These are phyloP conservation scores for Annona cherimola DNA, from an alignment of 164 flowering plant species.

Conservation along the genomic window DNA sequence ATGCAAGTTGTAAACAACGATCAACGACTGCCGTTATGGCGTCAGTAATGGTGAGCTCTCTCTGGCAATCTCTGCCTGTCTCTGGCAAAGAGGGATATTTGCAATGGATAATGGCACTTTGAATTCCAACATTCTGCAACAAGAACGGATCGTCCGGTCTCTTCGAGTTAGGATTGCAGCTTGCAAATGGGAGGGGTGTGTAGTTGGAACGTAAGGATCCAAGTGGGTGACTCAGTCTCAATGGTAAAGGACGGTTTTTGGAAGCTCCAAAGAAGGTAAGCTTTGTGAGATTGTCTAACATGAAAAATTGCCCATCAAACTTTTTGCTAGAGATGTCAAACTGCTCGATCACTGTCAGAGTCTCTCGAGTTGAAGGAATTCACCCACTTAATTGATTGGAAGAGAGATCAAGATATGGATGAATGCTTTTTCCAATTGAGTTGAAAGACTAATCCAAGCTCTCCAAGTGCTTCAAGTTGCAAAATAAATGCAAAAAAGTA, in stretches of 20 bases:
- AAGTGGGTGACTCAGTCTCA: conserved; percentile 6
- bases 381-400: conserved; percentile 1
- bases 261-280: not conserved
- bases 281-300: conserved; percentile 5
- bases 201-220: conserved; percentile 11
- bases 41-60: no score
- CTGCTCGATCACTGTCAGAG: not conserved
- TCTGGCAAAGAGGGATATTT: no score
- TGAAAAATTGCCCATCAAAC: conserved; percentile 6
- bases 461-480: not conserved
- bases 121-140: no score
- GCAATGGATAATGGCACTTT: no score
- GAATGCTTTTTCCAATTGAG: not conserved
- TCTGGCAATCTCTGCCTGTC: no score
- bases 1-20: no score
- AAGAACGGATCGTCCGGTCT: no score
- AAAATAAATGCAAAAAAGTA: not conserved
- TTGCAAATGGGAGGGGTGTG: not conserved
- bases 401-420: conserved; percentile 1
- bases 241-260: not conserved
- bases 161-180: conserved; percentile 8
- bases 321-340: not conserved
- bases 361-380: conserved; percentile 1
- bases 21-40: no score
- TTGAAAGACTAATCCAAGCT: not conserved